Percentiles rank a stretch among this genome's conserved stretches.
These are phyloP conservation scores for Aspergillus asperescens DNA, from an alignment of 495 filamentous ascomycete genomes.

Conservation along the genomic window DNA sequence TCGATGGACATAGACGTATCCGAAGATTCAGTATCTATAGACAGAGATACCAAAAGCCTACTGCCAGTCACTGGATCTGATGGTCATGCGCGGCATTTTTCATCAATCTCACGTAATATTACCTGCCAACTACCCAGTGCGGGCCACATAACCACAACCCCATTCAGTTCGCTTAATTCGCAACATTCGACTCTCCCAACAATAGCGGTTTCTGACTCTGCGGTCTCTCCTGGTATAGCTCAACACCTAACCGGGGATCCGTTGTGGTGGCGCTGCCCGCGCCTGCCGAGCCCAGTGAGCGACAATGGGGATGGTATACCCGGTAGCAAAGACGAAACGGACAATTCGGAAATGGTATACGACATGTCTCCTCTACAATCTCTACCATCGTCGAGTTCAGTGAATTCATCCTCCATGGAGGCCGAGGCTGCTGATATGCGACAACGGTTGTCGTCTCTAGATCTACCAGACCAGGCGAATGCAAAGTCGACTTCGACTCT, in stretches of 20 bases:
- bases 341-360: conserved; percentile 23
- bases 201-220: not conserved
- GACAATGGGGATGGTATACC: conserved; percentile 54
- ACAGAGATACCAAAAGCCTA: conserved; percentile 26
- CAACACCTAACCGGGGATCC: conserved; percentile 23
- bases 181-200: conserved; percentile 12
- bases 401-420: not conserved
- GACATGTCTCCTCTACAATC: conserved; percentile 5
- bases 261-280: conserved; percentile 46
- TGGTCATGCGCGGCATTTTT: not conserved
- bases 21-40: conserved; percentile 36
- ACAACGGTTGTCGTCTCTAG: not conserved
- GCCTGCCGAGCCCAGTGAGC: conserved; percentile 66
- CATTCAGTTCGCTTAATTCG: too few species aligned
- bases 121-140: not conserved
- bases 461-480: not conserved
- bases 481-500: conserved; percentile 6
- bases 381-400: not conserved
- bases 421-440: conserved; percentile 8
- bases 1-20: conserved; percentile 50
- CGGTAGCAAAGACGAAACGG: conserved; percentile 28
- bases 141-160: not conserved
- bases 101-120: not conserved
- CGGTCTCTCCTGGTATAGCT: not conserved
- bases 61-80: not conserved